Conservation (phyloP, 371 early-diverging fungal genomes). For the Cokeromyces recurvatus region DNA sequence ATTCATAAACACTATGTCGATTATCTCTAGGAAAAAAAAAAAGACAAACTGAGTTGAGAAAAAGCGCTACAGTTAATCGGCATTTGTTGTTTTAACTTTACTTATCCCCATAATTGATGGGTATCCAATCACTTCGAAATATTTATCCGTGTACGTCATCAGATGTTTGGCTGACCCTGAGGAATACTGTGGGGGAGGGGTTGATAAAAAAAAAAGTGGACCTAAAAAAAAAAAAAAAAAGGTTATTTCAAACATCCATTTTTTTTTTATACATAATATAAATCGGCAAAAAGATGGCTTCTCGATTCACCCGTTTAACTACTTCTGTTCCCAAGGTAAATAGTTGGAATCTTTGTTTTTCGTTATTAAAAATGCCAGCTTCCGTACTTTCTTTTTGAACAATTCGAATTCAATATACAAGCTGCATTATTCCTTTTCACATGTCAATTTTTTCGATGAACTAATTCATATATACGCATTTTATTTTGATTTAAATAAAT, state of each 20-base stretch:
- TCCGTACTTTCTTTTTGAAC: neutral
- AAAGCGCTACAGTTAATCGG: too few relatives aligned
- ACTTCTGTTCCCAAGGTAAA: slow-evolving; percentile 44
- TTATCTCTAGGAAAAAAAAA: too few relatives aligned
- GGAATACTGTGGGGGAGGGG: slow-evolving; percentile 2
- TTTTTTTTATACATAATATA: slow-evolving; percentile 8
- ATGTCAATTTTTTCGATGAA: too few relatives aligned
- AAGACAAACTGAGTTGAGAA: too few relatives aligned
- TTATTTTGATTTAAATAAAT: too few relatives aligned
- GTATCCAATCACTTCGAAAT: too few relatives aligned
- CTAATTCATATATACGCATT: too few relatives aligned
- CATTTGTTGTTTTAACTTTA: too few relatives aligned
- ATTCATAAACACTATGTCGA: too few relatives aligned
- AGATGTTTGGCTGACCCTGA: slow-evolving; percentile 1
- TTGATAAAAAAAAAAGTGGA: neutral
- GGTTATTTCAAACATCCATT: slow-evolving; percentile 6
- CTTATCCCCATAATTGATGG: too few relatives aligned
- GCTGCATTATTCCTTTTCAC: neutral
- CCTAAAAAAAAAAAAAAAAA: neutral
- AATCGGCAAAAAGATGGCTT: slow-evolving; percentile 38
- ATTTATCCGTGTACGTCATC: slow-evolving; percentile 8
- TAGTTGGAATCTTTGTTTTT: neutral
- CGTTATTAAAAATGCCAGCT: neutral
- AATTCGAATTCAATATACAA: neutral
- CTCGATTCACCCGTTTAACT: slow-evolving; percentile 45